These are phyloP conservation scores for Actinomucor elegans DNA, from an alignment of 371 early-diverging fungal genomes.

Conservation along the genomic window DNA sequence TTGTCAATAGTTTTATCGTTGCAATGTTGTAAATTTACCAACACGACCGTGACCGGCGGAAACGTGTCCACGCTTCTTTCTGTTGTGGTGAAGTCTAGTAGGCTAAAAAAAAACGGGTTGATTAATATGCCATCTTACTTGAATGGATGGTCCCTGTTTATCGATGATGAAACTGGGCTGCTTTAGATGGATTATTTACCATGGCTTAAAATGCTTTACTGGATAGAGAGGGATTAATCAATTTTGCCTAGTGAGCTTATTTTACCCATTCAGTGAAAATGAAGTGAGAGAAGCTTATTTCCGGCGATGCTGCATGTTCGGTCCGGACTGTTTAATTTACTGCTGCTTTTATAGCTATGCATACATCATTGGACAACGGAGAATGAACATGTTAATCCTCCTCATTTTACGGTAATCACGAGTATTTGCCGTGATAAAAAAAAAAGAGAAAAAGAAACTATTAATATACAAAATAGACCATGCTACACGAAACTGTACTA, in stretches of 20 bases:
- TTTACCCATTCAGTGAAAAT: too few relatives aligned
- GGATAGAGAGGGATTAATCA: constrained; percentile 15
- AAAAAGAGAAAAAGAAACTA: not conserved
- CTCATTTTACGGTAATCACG: too few relatives aligned
- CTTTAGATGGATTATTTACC: constrained; percentile 19
- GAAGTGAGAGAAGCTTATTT: too few relatives aligned
- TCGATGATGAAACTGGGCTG: too few relatives aligned
- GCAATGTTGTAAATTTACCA: constrained; percentile 42
- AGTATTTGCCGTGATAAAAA: too few relatives aligned
- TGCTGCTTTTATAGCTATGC: too few relatives aligned
- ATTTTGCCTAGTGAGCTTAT: too few relatives aligned
- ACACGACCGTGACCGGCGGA: constrained; percentile 94
- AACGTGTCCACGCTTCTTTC: constrained; percentile 93
- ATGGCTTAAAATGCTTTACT: constrained; percentile 33
- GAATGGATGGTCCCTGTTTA: constrained; percentile 3
- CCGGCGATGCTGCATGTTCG: too few relatives aligned
- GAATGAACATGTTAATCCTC: too few relatives aligned
- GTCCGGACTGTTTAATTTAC: not conserved
- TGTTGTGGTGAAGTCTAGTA: constrained; percentile 83
- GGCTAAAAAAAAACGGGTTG: constrained; percentile 50
- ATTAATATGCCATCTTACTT: not conserved
- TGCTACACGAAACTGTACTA: too few relatives aligned
- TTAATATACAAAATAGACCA: too few relatives aligned
- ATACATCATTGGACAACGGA: too few relatives aligned
- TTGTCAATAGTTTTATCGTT: not conserved